Evolutionary conservation across 495 filamentous ascomycete species (phyloP).

Genomic region (Daldinia vernicosa): DNA sequence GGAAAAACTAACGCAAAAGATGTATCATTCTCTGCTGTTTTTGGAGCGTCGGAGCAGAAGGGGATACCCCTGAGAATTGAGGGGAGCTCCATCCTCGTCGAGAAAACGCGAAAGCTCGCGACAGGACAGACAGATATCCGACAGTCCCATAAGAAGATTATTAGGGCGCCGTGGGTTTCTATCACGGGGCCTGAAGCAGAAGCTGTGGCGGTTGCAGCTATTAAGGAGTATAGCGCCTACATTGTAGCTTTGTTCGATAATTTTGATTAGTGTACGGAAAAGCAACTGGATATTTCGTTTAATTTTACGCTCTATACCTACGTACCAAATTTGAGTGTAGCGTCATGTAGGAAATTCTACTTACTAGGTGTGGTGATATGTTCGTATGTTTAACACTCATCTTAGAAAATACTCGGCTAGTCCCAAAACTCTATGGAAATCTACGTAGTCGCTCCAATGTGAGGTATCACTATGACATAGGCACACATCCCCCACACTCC

Average conservation of each 20-base stretch:
- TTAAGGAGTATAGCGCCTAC: conserved; percentile 14
- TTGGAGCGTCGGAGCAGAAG: not conserved
- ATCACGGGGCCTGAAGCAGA: not conserved
- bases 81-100: not conserved
- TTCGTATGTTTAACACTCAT: too few relatives aligned
- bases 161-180: not conserved
- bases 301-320: not conserved
- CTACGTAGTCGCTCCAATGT: not conserved
- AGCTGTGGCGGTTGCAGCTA: not conserved
- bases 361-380: not conserved
- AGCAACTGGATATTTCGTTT: not conserved
- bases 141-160: not conserved
- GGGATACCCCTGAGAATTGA: not conserved
- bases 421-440: too few relatives aligned
- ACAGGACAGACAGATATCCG: not conserved
- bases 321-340: too few relatives aligned
- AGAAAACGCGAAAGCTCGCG: not conserved
- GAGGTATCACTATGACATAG: not conserved
- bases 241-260: conserved; percentile 26
- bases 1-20: not conserved
- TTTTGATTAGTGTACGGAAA: conserved; percentile 1
- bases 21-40: not conserved
- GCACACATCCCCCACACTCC: not conserved
- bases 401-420: too few relatives aligned
- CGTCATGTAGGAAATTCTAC: too few relatives aligned